phyloP scores from a whole-genome alignment of 2,329 filamentous ascomycete genomes.

The Xylaria sp. region DNA sequence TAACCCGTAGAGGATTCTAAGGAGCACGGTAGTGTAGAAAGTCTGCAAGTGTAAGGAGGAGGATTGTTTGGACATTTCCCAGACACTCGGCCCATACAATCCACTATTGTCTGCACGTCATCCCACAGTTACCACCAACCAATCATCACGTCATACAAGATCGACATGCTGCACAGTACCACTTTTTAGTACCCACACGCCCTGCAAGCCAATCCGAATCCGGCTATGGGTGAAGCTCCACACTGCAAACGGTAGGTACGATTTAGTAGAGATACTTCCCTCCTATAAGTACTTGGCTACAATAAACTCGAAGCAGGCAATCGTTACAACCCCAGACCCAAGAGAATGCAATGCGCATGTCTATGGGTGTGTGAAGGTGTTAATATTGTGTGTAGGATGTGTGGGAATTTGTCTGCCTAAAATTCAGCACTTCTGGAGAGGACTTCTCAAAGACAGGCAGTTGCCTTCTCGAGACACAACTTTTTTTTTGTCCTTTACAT shows the following conservation, averaged over 20 bases:
- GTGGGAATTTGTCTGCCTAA: not conserved
- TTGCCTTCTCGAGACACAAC: not conserved
- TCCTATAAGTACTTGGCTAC: not conserved
- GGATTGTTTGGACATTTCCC: conserved; percentile 2
- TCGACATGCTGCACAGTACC: not conserved
- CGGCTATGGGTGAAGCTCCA: conserved; percentile 16
- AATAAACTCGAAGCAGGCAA: not conserved
- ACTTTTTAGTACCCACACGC: conserved; percentile 3
- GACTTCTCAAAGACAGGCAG: not conserved
- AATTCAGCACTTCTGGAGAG: not conserved
- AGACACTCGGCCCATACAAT: conserved; percentile 17
- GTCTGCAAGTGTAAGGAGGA: not conserved
- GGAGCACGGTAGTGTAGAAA: not conserved
- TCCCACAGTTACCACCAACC: conserved; percentile 23
- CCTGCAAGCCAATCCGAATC: conserved; percentile 35
- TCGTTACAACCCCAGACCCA: not conserved
- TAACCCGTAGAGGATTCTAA: conserved; percentile 18
- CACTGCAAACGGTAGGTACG: not conserved
- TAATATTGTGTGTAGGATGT: not conserved
- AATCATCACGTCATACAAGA: conserved; percentile 16
- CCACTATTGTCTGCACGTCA: conserved; percentile 36
- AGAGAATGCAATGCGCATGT: not conserved
- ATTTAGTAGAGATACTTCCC: not conserved
- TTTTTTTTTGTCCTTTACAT: not conserved
- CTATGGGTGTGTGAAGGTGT: not conserved